Conservation (phyloP, 2,329 filamentous ascomycete genomes). For the Colletotrichum orchidophilum region DNA sequence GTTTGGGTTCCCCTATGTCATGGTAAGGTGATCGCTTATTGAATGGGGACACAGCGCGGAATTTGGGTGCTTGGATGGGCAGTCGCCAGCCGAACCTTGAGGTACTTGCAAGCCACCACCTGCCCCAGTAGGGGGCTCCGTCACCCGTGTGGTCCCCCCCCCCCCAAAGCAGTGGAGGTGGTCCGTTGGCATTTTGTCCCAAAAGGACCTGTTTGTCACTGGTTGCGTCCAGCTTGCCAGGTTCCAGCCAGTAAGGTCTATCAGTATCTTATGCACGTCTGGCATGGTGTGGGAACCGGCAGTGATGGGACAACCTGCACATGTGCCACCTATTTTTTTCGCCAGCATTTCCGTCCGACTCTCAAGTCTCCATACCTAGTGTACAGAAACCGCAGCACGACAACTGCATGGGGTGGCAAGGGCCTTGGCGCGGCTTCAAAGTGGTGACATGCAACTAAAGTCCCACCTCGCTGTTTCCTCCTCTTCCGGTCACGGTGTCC, state of each 20-base stretch:
- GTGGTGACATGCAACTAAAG: background rate
- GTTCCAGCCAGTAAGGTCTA: background rate
- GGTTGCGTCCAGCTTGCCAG: background rate
- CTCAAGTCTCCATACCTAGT: background rate
- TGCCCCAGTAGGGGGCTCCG: conserved; percentile 7
- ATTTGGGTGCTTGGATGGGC: background rate
- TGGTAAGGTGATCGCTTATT: background rate
- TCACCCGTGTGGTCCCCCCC: background rate
- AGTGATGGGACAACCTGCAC: conserved; percentile 5
- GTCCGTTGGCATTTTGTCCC: conserved; percentile 3
- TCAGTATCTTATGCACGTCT: background rate
- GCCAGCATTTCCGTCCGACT: conserved; percentile 11
- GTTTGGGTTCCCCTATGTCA: conserved; percentile 4
- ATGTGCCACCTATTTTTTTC: conserved; percentile 9
- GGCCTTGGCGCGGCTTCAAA: conserved; percentile 8
- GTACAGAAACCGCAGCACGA: background rate
- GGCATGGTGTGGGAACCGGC: background rate
- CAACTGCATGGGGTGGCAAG: background rate
- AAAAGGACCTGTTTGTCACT: background rate
- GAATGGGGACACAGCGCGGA: background rate
- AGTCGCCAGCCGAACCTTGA: background rate
- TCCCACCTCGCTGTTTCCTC: background rate
- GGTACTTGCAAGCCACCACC: conserved; percentile 9
- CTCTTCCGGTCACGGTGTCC: background rate
- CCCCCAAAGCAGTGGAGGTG: background rate